phyloP scores from a whole-genome alignment of 192 early-diverging fungal genomes.

The Rhizophagus prolifer region DNA sequence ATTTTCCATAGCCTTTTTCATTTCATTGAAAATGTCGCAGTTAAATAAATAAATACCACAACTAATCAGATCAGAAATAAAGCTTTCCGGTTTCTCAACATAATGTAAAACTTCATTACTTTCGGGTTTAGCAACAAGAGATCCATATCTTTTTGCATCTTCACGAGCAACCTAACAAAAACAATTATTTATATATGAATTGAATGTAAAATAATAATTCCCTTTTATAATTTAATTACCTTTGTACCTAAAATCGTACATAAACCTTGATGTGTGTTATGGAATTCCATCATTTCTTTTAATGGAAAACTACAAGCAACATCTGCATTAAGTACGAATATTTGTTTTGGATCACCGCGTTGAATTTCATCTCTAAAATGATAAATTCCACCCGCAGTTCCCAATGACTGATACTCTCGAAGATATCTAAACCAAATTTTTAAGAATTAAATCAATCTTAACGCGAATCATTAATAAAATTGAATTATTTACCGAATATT shows the following conservation, averaged over 20 bases:
- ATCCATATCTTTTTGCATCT: slow-evolving; percentile 85
- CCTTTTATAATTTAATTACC: slow-evolving; percentile 45
- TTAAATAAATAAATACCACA: slow-evolving; percentile 96
- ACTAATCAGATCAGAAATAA: slow-evolving; percentile 91
- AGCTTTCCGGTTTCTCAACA: slow-evolving; percentile 97
- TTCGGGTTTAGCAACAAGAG: slow-evolving; percentile 84
- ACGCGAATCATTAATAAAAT: background rate
- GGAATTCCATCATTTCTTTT: slow-evolving; percentile 79
- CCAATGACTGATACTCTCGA: slow-evolving; percentile 95
- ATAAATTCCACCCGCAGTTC: slow-evolving; percentile 95
- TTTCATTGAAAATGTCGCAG: slow-evolving; percentile 81
- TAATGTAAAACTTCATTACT: slow-evolving; percentile 94
- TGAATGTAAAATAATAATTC: background rate
- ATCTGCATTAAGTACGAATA: slow-evolving; percentile 97
- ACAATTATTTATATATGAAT: background rate
- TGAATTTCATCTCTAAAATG: slow-evolving; percentile 99
- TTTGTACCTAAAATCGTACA: slow-evolving; percentile 91
- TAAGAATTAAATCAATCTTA: background rate
- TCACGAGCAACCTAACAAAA: slow-evolving; percentile 54
- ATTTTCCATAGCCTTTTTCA: slow-evolving; percentile 74
- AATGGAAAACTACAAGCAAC: slow-evolving; percentile 95
- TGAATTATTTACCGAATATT: slow-evolving; percentile 68
- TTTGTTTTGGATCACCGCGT: slow-evolving; percentile 83
- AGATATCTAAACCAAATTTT: slow-evolving; percentile 68
- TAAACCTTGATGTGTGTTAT: slow-evolving; percentile 76